phyloP scores from a whole-genome alignment of 495 filamentous ascomycete genomes.

The Aspergillus baeticus region DNA sequence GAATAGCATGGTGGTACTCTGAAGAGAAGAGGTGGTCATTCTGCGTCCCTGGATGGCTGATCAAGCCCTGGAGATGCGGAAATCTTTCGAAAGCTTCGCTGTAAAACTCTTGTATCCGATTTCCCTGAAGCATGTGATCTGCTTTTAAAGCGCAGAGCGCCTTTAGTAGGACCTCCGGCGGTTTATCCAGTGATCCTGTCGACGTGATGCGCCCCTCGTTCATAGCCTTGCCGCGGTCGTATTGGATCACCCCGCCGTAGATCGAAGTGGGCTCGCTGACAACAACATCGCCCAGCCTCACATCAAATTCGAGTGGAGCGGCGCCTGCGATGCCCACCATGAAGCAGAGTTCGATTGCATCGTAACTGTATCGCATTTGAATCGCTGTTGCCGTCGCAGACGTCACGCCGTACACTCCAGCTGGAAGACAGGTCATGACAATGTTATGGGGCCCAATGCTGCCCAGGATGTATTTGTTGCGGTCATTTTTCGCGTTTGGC shows the following conservation, averaged over 20 bases:
- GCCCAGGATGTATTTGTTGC: not conserved
- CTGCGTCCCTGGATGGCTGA: not conserved
- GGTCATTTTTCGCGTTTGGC: not conserved
- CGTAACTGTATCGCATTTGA: not conserved
- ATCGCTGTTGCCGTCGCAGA: not conserved
- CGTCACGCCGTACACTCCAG: not conserved
- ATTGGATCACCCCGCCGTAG: conserved; percentile 1
- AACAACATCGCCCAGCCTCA: conserved; percentile 6
- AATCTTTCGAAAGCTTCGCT: not conserved
- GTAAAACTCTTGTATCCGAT: not conserved
- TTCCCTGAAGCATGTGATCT: not conserved
- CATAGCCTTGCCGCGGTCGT: conserved; percentile 5
- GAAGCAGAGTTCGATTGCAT: not conserved
- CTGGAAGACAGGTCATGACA: not conserved
- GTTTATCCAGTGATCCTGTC: not conserved
- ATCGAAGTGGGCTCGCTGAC: not conserved
- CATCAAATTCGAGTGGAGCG: not conserved
- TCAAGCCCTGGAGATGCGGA: not conserved
- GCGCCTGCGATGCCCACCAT: conserved; percentile 6
- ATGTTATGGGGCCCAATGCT: conserved; percentile 3
- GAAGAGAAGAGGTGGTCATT: not conserved
- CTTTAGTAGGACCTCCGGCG: not conserved
- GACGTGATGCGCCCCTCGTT: not conserved
- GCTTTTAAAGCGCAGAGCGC: not conserved
- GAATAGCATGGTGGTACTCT: not conserved